These are phyloP conservation scores for Cercospora zeina DNA, from an alignment of 2,329 filamentous ascomycete genomes.

Conservation along the genomic window DNA sequence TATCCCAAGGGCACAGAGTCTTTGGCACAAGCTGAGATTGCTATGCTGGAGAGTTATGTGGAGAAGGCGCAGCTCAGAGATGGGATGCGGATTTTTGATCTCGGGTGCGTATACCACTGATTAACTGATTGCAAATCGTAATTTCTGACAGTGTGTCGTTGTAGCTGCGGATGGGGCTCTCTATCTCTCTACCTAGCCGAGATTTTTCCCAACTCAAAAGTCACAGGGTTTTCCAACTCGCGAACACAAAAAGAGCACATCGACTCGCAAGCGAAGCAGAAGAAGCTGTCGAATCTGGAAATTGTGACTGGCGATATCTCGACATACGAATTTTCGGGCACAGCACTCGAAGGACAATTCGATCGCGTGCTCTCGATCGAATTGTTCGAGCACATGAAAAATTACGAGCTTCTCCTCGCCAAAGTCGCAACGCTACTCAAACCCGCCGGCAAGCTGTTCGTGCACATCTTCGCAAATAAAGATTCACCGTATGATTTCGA, in stretches of 20 bases:
- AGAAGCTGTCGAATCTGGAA: slow-evolving; percentile 60
- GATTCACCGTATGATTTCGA: slow-evolving; percentile 70
- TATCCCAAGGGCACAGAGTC: slow-evolving; percentile 64
- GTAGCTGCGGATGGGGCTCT: slow-evolving; percentile 69
- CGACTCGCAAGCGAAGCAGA: slow-evolving; percentile 57
- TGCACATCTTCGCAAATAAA: slow-evolving; percentile 67
- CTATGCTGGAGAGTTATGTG: slow-evolving; percentile 65
- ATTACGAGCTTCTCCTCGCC: slow-evolving; percentile 66
- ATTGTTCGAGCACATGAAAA: slow-evolving; percentile 77
- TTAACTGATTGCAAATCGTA: not conserved
- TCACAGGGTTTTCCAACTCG: slow-evolving; percentile 71
- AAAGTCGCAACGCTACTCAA: slow-evolving; percentile 63
- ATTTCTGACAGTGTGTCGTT: not conserved
- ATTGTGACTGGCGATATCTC: slow-evolving; percentile 69
- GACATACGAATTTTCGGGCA: slow-evolving; percentile 62
- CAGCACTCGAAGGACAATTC: slow-evolving; percentile 46
- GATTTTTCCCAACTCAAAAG: slow-evolving; percentile 59
- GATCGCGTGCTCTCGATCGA: slow-evolving; percentile 70
- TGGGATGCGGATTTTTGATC: slow-evolving; percentile 63
- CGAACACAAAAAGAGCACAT: slow-evolving; percentile 68
- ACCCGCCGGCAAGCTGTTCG: slow-evolving; percentile 65
- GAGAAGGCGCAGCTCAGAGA: slow-evolving; percentile 60
- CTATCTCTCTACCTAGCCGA: slow-evolving; percentile 66
- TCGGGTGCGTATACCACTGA: slow-evolving; percentile 51
- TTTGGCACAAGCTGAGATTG: slow-evolving; percentile 65